Conservation (phyloP, 331 rosid species). For the Saraca asoca region DNA sequence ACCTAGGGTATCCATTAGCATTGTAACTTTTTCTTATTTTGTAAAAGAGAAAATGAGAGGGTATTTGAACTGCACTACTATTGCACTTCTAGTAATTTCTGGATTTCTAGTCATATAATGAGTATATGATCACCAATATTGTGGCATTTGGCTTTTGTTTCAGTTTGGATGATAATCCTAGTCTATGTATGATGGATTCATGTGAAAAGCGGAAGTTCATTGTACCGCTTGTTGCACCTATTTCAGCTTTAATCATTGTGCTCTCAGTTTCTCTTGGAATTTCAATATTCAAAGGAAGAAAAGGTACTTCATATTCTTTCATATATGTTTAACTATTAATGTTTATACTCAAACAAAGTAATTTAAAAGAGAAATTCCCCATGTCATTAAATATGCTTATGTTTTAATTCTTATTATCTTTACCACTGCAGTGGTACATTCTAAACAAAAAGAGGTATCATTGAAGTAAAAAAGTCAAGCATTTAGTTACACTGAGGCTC, state of each 20-base stretch:
- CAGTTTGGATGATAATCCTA: conserved; percentile 48
- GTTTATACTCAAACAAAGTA: no score
- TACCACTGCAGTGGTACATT: conserved; percentile 1
- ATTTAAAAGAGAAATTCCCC: no score
- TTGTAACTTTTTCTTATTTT: no score
- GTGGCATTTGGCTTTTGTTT: background rate
- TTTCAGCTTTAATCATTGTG: conserved; percentile 30
- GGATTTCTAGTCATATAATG: background rate
- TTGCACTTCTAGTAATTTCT: background rate
- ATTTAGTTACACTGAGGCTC: conserved; percentile 35
- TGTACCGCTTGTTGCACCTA: conserved; percentile 35
- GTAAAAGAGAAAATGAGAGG: no score
- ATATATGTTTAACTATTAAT: no score
- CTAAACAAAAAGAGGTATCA: conserved; percentile 6
- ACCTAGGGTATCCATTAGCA: no score
- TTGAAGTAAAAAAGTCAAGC: conserved; percentile 30
- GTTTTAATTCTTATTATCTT: conserved; percentile 16
- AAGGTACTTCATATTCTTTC: conserved; percentile 17
- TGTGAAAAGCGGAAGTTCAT: conserved; percentile 36
- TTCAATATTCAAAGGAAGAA: conserved; percentile 28
- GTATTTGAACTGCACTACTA: no score
- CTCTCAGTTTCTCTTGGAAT: conserved; percentile 29
- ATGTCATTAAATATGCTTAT: background rate
- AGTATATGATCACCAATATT: background rate
- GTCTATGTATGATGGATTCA: conserved; percentile 31